Percentiles rank a stretch among this genome's conserved stretches.
Evolutionary conservation across 2,329 filamentous ascomycete genomes (phyloP).

Genomic region (Cordyceps cicadae): DNA sequence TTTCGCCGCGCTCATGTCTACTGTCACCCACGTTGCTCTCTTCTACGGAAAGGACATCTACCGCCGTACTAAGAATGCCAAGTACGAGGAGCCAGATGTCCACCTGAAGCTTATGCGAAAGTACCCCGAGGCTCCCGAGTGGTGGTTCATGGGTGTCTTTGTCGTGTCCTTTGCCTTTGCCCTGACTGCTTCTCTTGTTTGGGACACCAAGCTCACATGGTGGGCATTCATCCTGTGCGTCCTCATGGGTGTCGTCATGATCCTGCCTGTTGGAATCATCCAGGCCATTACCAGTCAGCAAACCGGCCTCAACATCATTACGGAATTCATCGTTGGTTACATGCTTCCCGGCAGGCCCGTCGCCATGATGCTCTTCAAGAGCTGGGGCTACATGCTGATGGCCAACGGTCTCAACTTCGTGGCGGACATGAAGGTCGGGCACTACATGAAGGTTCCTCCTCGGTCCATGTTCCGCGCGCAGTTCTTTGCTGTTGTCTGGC

Average conservation of each 20-base stretch:
- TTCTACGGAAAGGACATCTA: conserved; percentile 44
- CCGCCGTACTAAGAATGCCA: conserved; percentile 23
- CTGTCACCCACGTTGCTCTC: conserved; percentile 42
- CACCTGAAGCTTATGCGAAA: conserved; percentile 48
- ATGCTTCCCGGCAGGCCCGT: conserved; percentile 29
- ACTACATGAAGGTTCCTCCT: conserved; percentile 40
- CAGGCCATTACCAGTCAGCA: conserved; percentile 31
- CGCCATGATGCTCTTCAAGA: conserved; percentile 32
- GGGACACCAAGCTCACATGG: conserved; percentile 34
- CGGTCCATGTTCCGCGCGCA: conserved; percentile 35
- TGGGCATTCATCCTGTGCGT: conserved; percentile 34
- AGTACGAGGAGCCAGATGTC: conserved; percentile 38
- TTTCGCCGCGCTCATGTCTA: conserved; percentile 47
- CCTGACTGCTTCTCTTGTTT: conserved; percentile 27
- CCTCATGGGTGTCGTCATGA: conserved; percentile 32
- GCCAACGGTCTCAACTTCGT: conserved; percentile 31
- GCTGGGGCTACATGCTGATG: conserved; percentile 28
- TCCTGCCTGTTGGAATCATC: conserved; percentile 34
- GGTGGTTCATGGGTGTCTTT: conserved; percentile 45
- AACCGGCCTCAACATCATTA: conserved; percentile 31
- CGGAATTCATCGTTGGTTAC: conserved; percentile 33
- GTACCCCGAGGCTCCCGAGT: conserved; percentile 46
- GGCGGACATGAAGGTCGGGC: conserved; percentile 35
- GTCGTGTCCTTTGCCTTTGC: conserved; percentile 39
- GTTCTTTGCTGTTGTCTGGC: conserved; percentile 24